phyloP scores from a whole-genome alignment of 768 basidiomycete species.

The Leccinum barrowsii region DNA sequence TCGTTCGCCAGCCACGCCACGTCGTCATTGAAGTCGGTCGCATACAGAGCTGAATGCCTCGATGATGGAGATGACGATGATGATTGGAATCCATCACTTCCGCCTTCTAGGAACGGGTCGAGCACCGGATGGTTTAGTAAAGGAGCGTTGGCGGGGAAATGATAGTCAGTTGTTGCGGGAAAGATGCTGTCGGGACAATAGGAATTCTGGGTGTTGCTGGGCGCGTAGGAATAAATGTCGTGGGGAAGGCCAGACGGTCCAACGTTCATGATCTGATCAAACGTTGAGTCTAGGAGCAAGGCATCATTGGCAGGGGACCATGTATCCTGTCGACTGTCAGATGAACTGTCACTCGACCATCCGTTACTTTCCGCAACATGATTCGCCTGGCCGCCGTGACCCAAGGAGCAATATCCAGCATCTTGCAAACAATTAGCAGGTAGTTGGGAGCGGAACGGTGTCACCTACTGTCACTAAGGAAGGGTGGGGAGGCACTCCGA shows the following conservation, averaged over 20 bases:
- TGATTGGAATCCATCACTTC: slow-evolving; percentile 16
- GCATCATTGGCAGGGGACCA: slow-evolving; percentile 2
- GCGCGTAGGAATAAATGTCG: slow-evolving; percentile 3
- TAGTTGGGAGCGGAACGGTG: neutral
- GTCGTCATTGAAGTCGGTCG: slow-evolving; percentile 7
- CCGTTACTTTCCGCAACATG: neutral
- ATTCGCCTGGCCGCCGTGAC: neutral
- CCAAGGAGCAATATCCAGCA: neutral
- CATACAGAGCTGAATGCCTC: slow-evolving; percentile 17
- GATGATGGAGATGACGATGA: slow-evolving; percentile 26
- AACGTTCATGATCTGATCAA: slow-evolving; percentile 3
- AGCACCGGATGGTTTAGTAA: slow-evolving; percentile 2
- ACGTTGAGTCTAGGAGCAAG: neutral
- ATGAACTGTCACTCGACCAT: slow-evolving; percentile 3
- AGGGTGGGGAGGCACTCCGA: slow-evolving; percentile 6
- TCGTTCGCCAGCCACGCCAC: slow-evolving; percentile 2
- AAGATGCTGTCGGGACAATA: slow-evolving; percentile 6
- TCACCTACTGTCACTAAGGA: slow-evolving; percentile 15
- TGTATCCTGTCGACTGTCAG: slow-evolving; percentile 4
- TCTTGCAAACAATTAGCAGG: slow-evolving; percentile 13
- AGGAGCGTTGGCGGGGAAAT: slow-evolving; percentile 7
- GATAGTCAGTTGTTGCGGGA: slow-evolving; percentile 3
- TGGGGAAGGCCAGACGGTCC: neutral
- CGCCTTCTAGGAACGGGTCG: slow-evolving; percentile 15
- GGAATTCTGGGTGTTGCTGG: neutral